Conservation (phyloP, 805 yeast genomes). For the Metschnikowia kofuensis region DNA sequence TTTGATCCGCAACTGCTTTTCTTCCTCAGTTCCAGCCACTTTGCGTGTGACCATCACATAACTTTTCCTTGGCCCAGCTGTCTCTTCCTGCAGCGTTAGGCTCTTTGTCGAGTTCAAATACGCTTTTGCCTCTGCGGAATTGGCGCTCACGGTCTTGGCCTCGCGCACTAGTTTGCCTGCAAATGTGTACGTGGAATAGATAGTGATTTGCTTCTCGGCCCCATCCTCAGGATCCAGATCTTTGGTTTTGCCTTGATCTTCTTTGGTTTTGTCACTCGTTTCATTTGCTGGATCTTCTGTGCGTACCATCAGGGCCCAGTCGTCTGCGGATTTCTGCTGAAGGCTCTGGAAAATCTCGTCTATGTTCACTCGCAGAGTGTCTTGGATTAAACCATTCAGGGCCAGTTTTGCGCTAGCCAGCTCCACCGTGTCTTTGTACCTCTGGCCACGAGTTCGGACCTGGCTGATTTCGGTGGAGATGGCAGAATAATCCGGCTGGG, state of each 20-base stretch:
- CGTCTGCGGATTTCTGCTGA: conserved; percentile 7
- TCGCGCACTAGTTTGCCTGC: conserved; percentile 84
- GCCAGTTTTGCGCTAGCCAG: background rate
- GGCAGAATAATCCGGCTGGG: conserved; percentile 38
- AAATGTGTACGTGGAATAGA: conserved; percentile 76
- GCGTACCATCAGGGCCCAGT: conserved; percentile 16
- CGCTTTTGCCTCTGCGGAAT: conserved; percentile 86
- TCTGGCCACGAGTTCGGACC: conserved; percentile 66
- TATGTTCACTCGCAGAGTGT: conserved; percentile 27
- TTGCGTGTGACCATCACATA: conserved; percentile 35
- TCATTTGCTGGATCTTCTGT: conserved; percentile 13
- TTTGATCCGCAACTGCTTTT: conserved; percentile 45
- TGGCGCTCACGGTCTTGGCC: conserved; percentile 69
- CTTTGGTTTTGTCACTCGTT: background rate
- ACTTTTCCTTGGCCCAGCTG: conserved; percentile 19
- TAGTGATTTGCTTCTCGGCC: conserved; percentile 47
- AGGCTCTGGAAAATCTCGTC: conserved; percentile 29
- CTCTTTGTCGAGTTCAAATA: conserved; percentile 57
- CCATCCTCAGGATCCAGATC: background rate
- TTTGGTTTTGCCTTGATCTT: background rate
- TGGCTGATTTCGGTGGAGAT: conserved; percentile 56
- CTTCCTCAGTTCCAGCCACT: conserved; percentile 29
- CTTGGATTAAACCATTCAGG: conserved; percentile 13
- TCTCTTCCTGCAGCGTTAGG: conserved; percentile 14
- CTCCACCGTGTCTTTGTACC: conserved; percentile 37